A percentile compares a stretch with the other conserved stretches of the same genome.
Conservation (phyloP, 192 early-diverging fungal genomes). For the Backusella tuberculispora region DNA sequence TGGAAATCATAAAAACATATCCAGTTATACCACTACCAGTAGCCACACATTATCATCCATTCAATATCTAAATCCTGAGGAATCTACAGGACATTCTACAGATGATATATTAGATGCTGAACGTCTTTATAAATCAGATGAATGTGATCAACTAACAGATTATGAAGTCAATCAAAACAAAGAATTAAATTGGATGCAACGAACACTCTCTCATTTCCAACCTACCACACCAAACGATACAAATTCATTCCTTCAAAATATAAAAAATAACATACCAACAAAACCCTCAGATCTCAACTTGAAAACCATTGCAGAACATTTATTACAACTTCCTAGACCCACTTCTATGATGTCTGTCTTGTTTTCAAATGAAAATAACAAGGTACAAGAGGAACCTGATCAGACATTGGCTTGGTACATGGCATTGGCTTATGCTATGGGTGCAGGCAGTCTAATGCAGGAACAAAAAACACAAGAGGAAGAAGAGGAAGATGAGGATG, state of each 20-base stretch:
- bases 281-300: constrained; percentile 22
- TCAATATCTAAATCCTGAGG: constrained; percentile 26
- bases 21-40: neutral
- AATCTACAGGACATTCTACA: neutral
- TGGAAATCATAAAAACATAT: neutral
- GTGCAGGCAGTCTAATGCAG: constrained; percentile 21
- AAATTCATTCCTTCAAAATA: constrained; percentile 26
- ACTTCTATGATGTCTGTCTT: constrained; percentile 25
- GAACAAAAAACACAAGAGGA: neutral
- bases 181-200: constrained; percentile 38
- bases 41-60: neutral
- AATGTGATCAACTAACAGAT: constrained; percentile 17
- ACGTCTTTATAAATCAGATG: constrained; percentile 8
- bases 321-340: constrained; percentile 30
- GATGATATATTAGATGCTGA: constrained; percentile 37
- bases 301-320: constrained; percentile 23
- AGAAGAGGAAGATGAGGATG: neutral
- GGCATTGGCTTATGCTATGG: constrained; percentile 36
- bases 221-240: constrained; percentile 22
- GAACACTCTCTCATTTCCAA: constrained; percentile 38
- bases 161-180: constrained; percentile 6
- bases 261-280: constrained; percentile 18
- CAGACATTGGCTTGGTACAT: constrained; percentile 38
- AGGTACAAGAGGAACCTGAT: constrained; percentile 17
- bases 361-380: constrained; percentile 11